These are phyloP conservation scores for Colletotrichum ledebouriae DNA, from an alignment of 2,329 filamentous ascomycete species.

Conservation along the genomic window DNA sequence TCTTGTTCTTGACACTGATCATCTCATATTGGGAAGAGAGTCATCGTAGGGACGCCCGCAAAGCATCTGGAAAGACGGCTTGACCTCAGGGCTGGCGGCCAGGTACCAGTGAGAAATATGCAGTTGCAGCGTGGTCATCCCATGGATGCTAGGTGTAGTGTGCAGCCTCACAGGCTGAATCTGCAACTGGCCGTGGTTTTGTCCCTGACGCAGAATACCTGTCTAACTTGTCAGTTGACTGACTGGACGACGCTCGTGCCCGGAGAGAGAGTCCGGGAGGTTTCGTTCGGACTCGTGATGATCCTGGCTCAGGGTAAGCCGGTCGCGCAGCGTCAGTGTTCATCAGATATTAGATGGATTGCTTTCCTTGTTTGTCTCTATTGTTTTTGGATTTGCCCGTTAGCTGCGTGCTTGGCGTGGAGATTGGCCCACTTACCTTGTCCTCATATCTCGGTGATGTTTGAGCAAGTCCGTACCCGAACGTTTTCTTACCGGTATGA, in stretches of 20 bases:
- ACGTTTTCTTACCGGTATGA: not conserved
- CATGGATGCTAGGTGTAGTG: constrained; percentile 22
- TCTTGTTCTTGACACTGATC: constrained; percentile 19
- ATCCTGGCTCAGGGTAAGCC: constrained; percentile 2
- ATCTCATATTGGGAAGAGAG: not conserved
- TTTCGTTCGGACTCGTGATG: constrained; percentile 8
- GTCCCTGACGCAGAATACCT: constrained; percentile 1
- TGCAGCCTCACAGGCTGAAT: constrained; percentile 7
- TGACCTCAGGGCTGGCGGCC: not conserved
- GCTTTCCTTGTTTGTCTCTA: constrained; percentile 1
- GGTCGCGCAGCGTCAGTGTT: not conserved
- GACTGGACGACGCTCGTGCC: not conserved
- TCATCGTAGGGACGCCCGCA: constrained; percentile 14
- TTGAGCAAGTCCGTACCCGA: constrained; percentile 39
- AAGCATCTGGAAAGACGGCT: not conserved
- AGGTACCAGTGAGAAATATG: constrained; percentile 21
- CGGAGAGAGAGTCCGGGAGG: not conserved
- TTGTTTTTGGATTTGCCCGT: constrained; percentile 19
- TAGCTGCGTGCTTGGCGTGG: constrained; percentile 32
- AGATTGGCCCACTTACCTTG: constrained; percentile 4
- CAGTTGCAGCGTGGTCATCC: constrained; percentile 31
- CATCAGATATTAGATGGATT: no score
- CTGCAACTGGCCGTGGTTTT: constrained; percentile 14
- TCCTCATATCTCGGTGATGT: constrained; percentile 33
- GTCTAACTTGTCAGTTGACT: constrained; percentile 21